Evolutionary conservation across 1,284 basidiomycete species (phyloP), one percentile per base, ranked within the genome.

Genomic region (Ceratobasidium theobromae): DNA sequence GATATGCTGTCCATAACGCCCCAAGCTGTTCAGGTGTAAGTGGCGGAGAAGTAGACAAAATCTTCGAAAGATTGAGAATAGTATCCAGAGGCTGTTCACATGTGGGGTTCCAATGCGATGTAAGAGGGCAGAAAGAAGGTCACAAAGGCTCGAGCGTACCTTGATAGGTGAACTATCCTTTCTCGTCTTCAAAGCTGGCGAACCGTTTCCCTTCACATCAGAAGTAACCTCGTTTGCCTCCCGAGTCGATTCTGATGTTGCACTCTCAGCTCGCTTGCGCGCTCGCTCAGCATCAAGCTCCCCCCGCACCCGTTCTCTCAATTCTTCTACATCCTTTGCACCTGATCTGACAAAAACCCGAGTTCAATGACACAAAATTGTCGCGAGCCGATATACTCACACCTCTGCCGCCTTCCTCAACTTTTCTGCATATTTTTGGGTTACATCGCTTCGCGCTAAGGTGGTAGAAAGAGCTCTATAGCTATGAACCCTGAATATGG

Each of bases 1-100:
- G 94, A 73, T 94, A 97, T 0, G 89, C 83, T n/a, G 85, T 90
- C 95, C 95, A 97, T 1, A 97, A 81, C 1, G 86, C 81, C 3
- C 86, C 83, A 70, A 98, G 82, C 73, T 90, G 87, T 8, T 84
- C 81, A 1, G 86, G 69, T 0, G 88, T 87, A 72, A 94, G 90
- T 0, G 89, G 85, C 1, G 58, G 58, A 51, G 58, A 62, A 11
- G 82, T 83, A 27, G 84, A 79, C 51, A 91, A 74, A 8, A 95
- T 77, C 65, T 86, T 84, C 16, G 85, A 78, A 12, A 95, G 75
- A 75, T 95, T 93, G 71, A 97, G 78, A 67, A 96, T 89, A 8
- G 83, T 85, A 18, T 85, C 83, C 14, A 97, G 80, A 16, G 93
- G 87, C 94, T 96, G 71, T 16, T 4, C 25, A 40, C 35, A 28